Evolutionary conservation across 805 yeast genomes (phyloP), one percentile per base, ranked within the genome.

Genomic region (Brettanomyces anomalus): DNA sequence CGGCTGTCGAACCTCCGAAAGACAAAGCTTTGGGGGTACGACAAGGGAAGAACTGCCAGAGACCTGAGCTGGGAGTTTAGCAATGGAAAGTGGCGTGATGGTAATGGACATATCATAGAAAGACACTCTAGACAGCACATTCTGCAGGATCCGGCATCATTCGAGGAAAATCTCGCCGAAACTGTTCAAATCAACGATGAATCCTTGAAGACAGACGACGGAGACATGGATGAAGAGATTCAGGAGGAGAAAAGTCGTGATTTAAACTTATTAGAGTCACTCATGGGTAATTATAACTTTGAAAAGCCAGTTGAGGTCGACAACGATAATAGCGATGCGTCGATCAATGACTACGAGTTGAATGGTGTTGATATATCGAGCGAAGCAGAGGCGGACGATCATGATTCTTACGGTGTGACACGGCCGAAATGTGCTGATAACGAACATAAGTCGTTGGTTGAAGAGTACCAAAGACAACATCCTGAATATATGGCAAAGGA

Each of bases 21-120:
- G 63, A 77, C 81, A 28, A 88, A 88, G 57, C 70, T 93, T 34
- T 90, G 98, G 98, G 97, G 97, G 3, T 72, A 77, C 47, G 88
- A 84, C 50, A 85, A 84, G 64, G 72, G 76, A 48, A 81, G 74
- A 52, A 66, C 71, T 3, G 58, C 71, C 3, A 70, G 72, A 30
- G 93, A 82, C 51, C 67, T 88, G 50, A 84, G 81, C 0, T 74
- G 69, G 61, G 66, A 68, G 42, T 89, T 75, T 57, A 66, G 61
- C 8, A 74, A 80, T 47, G 85, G 83, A 0, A 73, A 71, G 37
- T 87, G 96, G 96, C 73, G 72, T 50, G 85, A 84, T 58, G 88
- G 88, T 5, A 78, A 76, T 46, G 85, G 81, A 39, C 94, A 85
- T 56, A 72, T 86, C 11, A 72, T 89, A 16, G 97, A 89, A 55